A percentile compares a stretch with the other conserved stretches of the same genome.
These are phyloP conservation scores for Aspergillus indologenus DNA, from an alignment of 495 filamentous ascomycete species.

Conservation along the genomic window DNA sequence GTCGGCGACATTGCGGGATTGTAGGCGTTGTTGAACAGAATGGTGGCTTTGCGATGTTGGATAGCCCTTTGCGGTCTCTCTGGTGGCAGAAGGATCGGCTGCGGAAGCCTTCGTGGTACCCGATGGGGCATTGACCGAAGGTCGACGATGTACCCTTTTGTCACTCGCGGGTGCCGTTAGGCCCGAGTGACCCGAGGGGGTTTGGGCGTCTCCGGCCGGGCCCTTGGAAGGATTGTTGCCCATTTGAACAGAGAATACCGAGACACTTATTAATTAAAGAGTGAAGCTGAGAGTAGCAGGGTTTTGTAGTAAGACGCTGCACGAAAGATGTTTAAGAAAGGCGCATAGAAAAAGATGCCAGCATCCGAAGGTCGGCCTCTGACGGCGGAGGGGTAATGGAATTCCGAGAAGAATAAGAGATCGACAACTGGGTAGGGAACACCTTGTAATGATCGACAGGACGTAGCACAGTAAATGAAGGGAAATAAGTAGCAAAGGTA, in stretches of 20 bases:
- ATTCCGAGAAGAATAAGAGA: not conserved
- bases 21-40: constrained; percentile 39
- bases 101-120: constrained; percentile 36
- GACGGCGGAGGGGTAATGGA: constrained; percentile 14
- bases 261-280: constrained; percentile 7
- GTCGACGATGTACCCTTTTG: constrained; percentile 38
- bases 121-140: constrained; percentile 40
- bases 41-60: constrained; percentile 35
- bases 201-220: constrained; percentile 35
- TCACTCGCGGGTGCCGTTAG: constrained; percentile 28
- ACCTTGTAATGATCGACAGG: constrained; percentile 1
- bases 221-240: constrained; percentile 52
- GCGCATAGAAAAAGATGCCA: constrained; percentile 15
- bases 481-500: not conserved
- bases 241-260: constrained; percentile 36
- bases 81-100: constrained; percentile 42
- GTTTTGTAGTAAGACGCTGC: not conserved
- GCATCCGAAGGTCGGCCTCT: constrained; percentile 22
- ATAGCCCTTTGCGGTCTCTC: constrained; percentile 41
- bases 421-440: constrained; percentile 1
- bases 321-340: constrained; percentile 2
- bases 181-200: constrained; percentile 24
- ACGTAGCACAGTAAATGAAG: constrained; percentile 2
- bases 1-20: constrained; percentile 35
- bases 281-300: constrained; percentile 5